These are phyloP conservation scores for Russula compacta DNA, from an alignment of 768 basidiomycete species.

Conservation along the genomic window DNA sequence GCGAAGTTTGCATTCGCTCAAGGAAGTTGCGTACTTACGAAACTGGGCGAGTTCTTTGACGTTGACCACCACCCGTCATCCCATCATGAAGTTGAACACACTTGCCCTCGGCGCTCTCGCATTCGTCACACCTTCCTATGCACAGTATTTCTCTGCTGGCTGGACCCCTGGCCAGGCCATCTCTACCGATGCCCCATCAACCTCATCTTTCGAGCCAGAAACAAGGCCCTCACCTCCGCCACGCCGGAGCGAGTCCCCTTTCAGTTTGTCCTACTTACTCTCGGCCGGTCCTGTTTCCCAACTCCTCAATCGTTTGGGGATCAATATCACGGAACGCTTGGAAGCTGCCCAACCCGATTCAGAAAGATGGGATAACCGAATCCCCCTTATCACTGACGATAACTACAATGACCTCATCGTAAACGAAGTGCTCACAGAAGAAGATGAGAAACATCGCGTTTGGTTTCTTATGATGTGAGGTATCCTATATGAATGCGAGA, in stretches of 20 bases:
- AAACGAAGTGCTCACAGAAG: conserved; percentile 49
- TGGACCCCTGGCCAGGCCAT: conserved; percentile 69
- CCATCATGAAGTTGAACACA: conserved; percentile 5
- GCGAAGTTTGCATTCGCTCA: background rate
- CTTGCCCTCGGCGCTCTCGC: conserved; percentile 9
- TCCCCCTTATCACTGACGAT: conserved; percentile 74
- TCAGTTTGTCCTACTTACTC: conserved; percentile 31
- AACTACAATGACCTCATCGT: conserved; percentile 68
- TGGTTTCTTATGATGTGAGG: conserved; percentile 76
- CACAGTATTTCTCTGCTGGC: conserved; percentile 75
- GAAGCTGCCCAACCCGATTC: conserved; percentile 26
- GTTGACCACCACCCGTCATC: background rate
- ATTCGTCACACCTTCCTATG: conserved; percentile 33
- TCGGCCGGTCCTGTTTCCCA: conserved; percentile 44
- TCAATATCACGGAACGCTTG: conserved; percentile 59
- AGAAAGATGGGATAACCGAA: conserved; percentile 57
- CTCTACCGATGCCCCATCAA: conserved; percentile 16
- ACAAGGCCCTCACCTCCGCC: background rate
- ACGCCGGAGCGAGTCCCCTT: conserved; percentile 1
- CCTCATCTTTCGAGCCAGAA: conserved; percentile 17
- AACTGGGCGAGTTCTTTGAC: background rate
- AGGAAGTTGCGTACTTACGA: background rate
- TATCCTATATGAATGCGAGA: background rate
- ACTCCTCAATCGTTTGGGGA: conserved; percentile 48
- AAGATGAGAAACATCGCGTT: conserved; percentile 58